Percentiles rank a stretch among this genome's conserved stretches.
These are phyloP conservation scores for Ampelomyces quisqualis DNA, from an alignment of 2,329 filamentous ascomycete genomes.

Conservation along the genomic window DNA sequence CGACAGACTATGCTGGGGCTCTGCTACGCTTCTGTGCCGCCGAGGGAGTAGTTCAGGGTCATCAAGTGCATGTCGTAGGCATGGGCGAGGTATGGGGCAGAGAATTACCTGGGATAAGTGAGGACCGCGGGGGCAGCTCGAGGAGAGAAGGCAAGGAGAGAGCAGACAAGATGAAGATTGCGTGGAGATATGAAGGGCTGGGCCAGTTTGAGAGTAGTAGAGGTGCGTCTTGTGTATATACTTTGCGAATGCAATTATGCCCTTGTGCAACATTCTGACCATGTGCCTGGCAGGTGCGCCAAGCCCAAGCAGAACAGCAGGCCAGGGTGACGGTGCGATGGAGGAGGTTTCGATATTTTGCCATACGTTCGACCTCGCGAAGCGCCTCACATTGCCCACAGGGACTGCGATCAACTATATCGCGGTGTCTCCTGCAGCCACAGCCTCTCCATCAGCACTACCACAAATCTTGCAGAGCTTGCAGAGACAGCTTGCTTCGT, in stretches of 20 bases:
- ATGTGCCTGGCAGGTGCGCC: slow-evolving; percentile 19
- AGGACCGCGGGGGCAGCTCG: slow-evolving; percentile 40
- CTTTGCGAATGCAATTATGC: slow-evolving; percentile 17
- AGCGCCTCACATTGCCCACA: slow-evolving; percentile 48
- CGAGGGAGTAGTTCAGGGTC: slow-evolving; percentile 88
- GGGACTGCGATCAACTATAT: slow-evolving; percentile 48
- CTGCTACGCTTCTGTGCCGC: slow-evolving; percentile 87
- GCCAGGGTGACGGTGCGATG: slow-evolving; percentile 52
- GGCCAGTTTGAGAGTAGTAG: slow-evolving; percentile 67
- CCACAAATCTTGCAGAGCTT: slow-evolving; percentile 63
- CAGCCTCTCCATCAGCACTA: slow-evolving; percentile 57
- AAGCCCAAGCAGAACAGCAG: slow-evolving; percentile 16
- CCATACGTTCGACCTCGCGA: slow-evolving; percentile 56
- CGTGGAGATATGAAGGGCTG: slow-evolving; percentile 91
- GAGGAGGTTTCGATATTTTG: slow-evolving; percentile 46
- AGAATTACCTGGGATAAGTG: slow-evolving; percentile 74
- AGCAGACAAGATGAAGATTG: slow-evolving; percentile 86
- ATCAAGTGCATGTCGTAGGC: slow-evolving; percentile 83
- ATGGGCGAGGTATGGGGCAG: slow-evolving; percentile 76
- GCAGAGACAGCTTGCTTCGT: slow-evolving; percentile 54
- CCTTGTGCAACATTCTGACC: no score
- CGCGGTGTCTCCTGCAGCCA: slow-evolving; percentile 60
- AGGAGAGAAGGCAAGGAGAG: slow-evolving; percentile 37
- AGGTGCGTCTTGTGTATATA: slow-evolving; percentile 56
- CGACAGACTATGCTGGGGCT: slow-evolving; percentile 88